phyloP scores from a whole-genome alignment of 345 rosid genomes.

The Geranium rotundifolium region DNA sequence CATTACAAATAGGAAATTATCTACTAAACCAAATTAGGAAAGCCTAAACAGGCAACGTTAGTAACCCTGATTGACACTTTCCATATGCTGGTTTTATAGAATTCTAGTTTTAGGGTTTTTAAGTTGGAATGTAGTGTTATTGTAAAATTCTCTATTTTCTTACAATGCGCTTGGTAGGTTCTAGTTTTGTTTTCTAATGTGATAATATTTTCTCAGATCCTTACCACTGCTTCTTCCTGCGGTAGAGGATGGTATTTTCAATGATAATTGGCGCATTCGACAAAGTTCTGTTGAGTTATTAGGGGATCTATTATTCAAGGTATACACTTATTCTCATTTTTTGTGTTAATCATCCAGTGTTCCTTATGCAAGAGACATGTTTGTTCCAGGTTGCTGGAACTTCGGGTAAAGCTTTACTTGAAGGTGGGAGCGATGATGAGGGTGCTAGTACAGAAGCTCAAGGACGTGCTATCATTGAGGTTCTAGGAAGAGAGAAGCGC shows the following conservation, averaged over 20 bases:
- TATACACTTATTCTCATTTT: slow-evolving; percentile 9
- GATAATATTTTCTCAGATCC: slow-evolving; percentile 38
- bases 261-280: slow-evolving; percentile 95
- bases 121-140: too few relatives aligned
- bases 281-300: slow-evolving; percentile 97
- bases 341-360: neutral
- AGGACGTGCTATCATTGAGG: slow-evolving; percentile 96
- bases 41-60: too few relatives aligned
- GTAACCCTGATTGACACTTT: too few relatives aligned
- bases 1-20: too few relatives aligned
- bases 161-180: neutral
- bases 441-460: slow-evolving; percentile 99
- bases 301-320: slow-evolving; percentile 96
- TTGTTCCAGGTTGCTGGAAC: slow-evolving; percentile 89
- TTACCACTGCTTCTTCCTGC: slow-evolving; percentile 97
- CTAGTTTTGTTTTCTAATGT: neutral
- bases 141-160: too few relatives aligned
- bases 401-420: slow-evolving; percentile 93
- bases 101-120: too few relatives aligned
- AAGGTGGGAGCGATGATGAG: slow-evolving; percentile 99
- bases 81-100: too few relatives aligned
- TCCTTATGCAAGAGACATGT: neutral
- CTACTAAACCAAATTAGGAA: too few relatives aligned
- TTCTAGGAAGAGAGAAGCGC: slow-evolving; percentile 89
- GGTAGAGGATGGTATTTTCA: slow-evolving; percentile 95